These are phyloP conservation scores for Lasiosphaeria ovina DNA, from an alignment of 495 filamentous ascomycete genomes.

Conservation along the genomic window DNA sequence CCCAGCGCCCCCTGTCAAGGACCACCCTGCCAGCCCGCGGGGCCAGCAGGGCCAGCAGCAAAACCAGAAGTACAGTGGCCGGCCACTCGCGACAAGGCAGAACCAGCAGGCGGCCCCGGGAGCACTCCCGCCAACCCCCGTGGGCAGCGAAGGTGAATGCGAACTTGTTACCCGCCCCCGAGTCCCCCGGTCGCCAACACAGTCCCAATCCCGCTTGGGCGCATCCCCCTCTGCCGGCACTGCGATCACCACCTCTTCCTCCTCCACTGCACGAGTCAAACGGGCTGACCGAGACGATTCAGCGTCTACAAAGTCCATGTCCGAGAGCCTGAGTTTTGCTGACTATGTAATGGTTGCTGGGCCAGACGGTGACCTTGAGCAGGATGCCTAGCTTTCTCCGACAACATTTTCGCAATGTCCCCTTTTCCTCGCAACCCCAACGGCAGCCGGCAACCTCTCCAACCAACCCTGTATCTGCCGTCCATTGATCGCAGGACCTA, in stretches of 20 bases:
- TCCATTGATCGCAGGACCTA: too few species aligned
- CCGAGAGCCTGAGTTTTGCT: slow-evolving; percentile 30
- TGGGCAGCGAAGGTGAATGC: slow-evolving; percentile 60
- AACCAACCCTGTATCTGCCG: too few species aligned
- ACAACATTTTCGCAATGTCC: background rate
- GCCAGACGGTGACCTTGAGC: slow-evolving; percentile 41
- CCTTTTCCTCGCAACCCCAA: background rate
- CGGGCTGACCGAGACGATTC: slow-evolving; percentile 18
- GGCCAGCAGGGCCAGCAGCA: slow-evolving; percentile 21
- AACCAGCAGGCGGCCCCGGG: slow-evolving; percentile 47
- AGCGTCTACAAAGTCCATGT: slow-evolving; percentile 28
- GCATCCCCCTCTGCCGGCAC: slow-evolving; percentile 2
- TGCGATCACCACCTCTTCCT: slow-evolving; percentile 2
- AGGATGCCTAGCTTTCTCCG: slow-evolving; percentile 22
- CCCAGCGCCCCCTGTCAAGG: slow-evolving; percentile 21
- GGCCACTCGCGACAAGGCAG: slow-evolving; percentile 43
- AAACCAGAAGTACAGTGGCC: slow-evolving; percentile 30
- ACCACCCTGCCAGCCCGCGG: slow-evolving; percentile 12
- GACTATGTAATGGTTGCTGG: slow-evolving; percentile 33
- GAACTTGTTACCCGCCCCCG: slow-evolving; percentile 33
- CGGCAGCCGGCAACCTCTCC: too few species aligned
- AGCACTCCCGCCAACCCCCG: slow-evolving; percentile 53
- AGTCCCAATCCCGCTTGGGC: background rate
- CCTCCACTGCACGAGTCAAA: slow-evolving; percentile 10
- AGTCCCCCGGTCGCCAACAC: slow-evolving; percentile 15